phyloP scores from a whole-genome alignment of 164 flowering plant genomes.

The Cinnamomum chago region DNA sequence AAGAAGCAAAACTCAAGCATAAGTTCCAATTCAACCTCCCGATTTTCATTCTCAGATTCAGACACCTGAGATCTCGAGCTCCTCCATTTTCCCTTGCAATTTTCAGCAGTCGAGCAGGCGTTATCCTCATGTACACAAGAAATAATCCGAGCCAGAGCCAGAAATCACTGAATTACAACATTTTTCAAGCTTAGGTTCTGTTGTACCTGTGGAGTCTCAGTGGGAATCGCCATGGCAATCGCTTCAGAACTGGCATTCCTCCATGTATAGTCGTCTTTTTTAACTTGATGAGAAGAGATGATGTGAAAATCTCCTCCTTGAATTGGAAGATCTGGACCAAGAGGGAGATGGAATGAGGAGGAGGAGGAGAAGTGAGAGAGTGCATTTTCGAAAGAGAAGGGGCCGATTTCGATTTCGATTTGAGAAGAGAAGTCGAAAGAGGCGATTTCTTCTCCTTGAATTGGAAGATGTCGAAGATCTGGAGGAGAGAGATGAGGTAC shows the following conservation, averaged over 20 bases:
- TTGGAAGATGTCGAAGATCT: neutral
- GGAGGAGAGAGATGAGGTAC: constrained; percentile 33
- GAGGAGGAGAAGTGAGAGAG: constrained; percentile 55
- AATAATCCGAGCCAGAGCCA: neutral
- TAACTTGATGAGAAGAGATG: neutral
- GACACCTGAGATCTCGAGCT: neutral
- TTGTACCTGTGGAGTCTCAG: neutral
- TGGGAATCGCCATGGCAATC: neutral
- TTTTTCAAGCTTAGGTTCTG: neutral
- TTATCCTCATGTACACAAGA: neutral
- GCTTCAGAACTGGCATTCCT: neutral
- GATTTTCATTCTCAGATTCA: neutral
- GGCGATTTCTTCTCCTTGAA: constrained; percentile 9
- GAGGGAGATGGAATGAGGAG: constrained; percentile 54
- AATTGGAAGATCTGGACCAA: constrained; percentile 1
- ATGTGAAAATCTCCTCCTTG: neutral
- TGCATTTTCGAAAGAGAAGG: constrained; percentile 39
- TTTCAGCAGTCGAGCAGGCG: neutral
- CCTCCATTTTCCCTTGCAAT: neutral
- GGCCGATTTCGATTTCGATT: constrained; percentile 24
- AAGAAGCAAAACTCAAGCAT: neutral
- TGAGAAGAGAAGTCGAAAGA: constrained; percentile 22
- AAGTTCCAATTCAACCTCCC: constrained; percentile 4
- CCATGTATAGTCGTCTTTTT: neutral
- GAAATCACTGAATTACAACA: neutral